Base-by-base conservation (phyloP, 306 rosid genomes). In the Dalbergia cochinchinensis region DNA sequence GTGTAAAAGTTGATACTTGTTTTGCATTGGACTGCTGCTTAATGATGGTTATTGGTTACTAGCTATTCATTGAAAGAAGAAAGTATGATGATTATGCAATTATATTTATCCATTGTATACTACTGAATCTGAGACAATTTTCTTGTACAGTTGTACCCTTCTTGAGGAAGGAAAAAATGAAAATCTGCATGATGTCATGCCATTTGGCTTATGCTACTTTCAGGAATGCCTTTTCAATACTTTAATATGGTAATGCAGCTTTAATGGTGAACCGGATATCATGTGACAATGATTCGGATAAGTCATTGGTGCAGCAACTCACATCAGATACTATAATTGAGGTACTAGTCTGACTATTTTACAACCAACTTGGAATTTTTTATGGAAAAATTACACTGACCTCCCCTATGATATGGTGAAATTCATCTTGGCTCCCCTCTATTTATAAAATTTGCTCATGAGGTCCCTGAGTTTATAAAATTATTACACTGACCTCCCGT, bases 191-290 rank as follows among this genome's bases (percentile, higher is more conserved):
- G 79, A 73, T 77, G 84, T 86, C 88, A 83, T 83, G 92, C 72
- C 82, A 77, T 87, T 88, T 82, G 82, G 86, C 79, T 89, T 82
- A 83, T 89, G 79, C 87, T 67, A 83, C 86, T 89, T 89, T 85
- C 90, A 83, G 94, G 87, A 86, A 86, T 85, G 80, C 78, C 83
- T 88, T 94, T 89, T 92, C 91, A 87, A 85, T 92, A 88, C 82
- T 90, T 90, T 94, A 88, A 85, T 91, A 77, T 90, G 89, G 90
- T 92, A 86, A 89, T 88, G 93, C 98, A 95, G 99, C 99, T 89
- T 81, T 85, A 61, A 92, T 95, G 99, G 95, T 92, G 87, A 95
- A 95, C 87, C 85, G 83, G 82, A 87, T 95, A 78, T 90, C 98
- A 4, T 95, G 97, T 82, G 91, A 78, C 48, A 87, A 82, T 72